Evolutionary conservation across 106 monocot species (phyloP), one percentile per base, ranked within the genome.

Genomic region (Allium cepa): DNA sequence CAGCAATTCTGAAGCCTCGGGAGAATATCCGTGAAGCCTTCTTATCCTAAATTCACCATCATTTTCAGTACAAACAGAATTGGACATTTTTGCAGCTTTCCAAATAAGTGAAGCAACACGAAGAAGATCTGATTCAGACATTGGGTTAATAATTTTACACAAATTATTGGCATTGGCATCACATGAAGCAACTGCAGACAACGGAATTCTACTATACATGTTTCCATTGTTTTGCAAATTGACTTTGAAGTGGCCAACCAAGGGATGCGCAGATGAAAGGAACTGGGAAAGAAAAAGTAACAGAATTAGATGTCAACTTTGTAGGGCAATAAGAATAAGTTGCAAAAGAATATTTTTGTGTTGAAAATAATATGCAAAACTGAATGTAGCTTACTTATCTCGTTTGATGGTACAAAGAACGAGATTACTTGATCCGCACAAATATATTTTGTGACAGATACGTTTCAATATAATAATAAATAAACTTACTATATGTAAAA

Each of bases 221-320:
- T 71, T 67, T n/a, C 57, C 83, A 10, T 65, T 68, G 80, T 78
- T 90, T 73, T 70, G 62, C 46, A 93, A 16, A 60, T 82, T 82
- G 50, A 69, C 77, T 90, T 70, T 81, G 56, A 99, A 69, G 72
- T 99, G 97, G 26, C 81, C 74, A 48, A 76, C 69, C 60, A 99
- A 70, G 28, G 97, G 97, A 87, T 99, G 92, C 62, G 77, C 46
- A 47, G 97, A 86, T 47, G 69, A 87, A 28, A 87, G 86, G 73
- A 99, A 87, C 88, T 92, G 62, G 22, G 8, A 57, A 75, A 74
- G 68, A 57, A 3, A 68, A 8, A 22, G 73, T 47, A 74, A 64
- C 14, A 78, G 51, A 36, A 36, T 3, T 5, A 36, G 36, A 36
- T 36, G 36, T 36, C 5, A 36, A 36, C 36, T 36, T 36, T 36